Evolutionary conservation across 352 stramenopile genomes (phyloP), one percentile per base, ranked within the genome.

Genomic region (Globisporangium abappressorium): DNA sequence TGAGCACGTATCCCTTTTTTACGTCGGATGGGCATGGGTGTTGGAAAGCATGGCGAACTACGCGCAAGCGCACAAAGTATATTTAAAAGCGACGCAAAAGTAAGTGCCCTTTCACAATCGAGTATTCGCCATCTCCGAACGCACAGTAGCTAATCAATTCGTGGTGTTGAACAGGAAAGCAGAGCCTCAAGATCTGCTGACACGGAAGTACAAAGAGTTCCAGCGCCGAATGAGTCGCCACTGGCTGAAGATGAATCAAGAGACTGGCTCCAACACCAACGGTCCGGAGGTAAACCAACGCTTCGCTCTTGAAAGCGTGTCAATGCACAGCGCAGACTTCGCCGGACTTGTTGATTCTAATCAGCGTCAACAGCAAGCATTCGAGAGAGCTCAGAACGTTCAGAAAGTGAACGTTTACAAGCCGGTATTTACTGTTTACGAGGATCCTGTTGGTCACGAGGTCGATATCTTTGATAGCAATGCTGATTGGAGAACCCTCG

Each of bases 21-120:
- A 94, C 74, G 88, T 94, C 11, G 88, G 84, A 54, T 96, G 88
- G 88, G 86, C 88, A 20, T 90, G 89, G 70, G 84, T 94, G 24
- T 69, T 92, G 5, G 88, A 96, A 71, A 94, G 80, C 54, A 79
- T 87, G 68, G 85, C 72, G 15, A 93, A 91, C 72, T 93, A 94
- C 59, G 79, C 87, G 12, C 82, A 94, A 73, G 88, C 88, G 6
- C 79, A 96, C 72, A 93, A 93, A 58, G 88, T 96, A 49, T 96
- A 92, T 72, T 71, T 92, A 67, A 94, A 93, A 73, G 88, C 86
- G 14, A 90, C 80, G 36, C 82, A 93, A 72, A 93, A 92, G 88
- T 96, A 87, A 70, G 86, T 79, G 24, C 0, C 3, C 59, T 22
- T 15, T 26, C 30, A 28, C 22, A 15, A 22, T 18, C 46, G 30